Evolutionary conservation across 2,329 filamentous ascomycete species (phyloP).

Genomic region (Alternaria infectoria): DNA sequence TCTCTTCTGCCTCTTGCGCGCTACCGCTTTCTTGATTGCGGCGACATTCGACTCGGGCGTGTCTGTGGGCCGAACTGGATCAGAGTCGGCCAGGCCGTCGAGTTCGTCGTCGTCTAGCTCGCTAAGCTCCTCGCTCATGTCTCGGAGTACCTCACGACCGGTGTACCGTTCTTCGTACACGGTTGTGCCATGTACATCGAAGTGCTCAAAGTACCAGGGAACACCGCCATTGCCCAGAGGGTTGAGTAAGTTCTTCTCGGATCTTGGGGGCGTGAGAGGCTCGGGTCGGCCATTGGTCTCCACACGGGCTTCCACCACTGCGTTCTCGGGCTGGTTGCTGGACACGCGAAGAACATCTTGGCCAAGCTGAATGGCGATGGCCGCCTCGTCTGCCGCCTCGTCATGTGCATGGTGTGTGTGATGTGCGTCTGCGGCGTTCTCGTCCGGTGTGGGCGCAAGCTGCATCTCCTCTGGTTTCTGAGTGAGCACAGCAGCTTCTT

Average conservation of each 20-base stretch:
- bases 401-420: constrained; percentile 36
- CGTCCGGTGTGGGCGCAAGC: constrained; percentile 46
- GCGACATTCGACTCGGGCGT: constrained; percentile 31
- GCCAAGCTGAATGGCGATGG: constrained; percentile 43
- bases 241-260: constrained; percentile 57
- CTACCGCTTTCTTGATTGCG: constrained; percentile 35
- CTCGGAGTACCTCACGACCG: constrained; percentile 72
- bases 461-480: constrained; percentile 33
- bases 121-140: constrained; percentile 84
- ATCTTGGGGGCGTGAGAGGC: constrained; percentile 72
- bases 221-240: constrained; percentile 68
- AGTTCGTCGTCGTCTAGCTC: constrained; percentile 93
- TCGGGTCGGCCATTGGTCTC: constrained; percentile 31
- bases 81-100: constrained; percentile 60
- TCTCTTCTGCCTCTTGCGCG: constrained; percentile 40
- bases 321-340: constrained; percentile 14
- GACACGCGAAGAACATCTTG: constrained; percentile 36
- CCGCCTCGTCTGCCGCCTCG: constrained; percentile 44
- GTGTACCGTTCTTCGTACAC: constrained; percentile 75
- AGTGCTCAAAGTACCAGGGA: constrained; percentile 85
- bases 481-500: constrained; percentile 13
- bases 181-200: constrained; percentile 80
- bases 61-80: constrained; percentile 37
- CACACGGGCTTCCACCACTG: constrained; percentile 29
- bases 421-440: constrained; percentile 38